Conservation (phyloP, 495 filamentous ascomycete genomes). For the Chaetomium fimeti region DNA sequence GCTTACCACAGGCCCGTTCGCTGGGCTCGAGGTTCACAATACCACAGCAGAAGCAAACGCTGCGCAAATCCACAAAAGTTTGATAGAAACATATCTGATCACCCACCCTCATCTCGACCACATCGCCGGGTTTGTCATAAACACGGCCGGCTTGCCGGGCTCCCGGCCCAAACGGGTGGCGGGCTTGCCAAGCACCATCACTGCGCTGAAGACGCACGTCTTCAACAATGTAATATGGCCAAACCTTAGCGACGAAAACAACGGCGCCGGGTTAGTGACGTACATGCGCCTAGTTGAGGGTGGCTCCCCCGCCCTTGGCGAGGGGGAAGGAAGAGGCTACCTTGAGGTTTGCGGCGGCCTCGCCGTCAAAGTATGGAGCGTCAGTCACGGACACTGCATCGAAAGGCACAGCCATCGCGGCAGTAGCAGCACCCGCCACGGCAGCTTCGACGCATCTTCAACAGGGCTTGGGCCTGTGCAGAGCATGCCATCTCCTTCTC, state of each 20-base stretch:
- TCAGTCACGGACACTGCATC: constrained; percentile 87
- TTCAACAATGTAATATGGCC: constrained; percentile 99
- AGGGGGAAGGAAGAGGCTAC: constrained; percentile 74
- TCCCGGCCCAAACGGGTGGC: constrained; percentile 76
- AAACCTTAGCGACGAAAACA: constrained; percentile 93
- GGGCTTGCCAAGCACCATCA: constrained; percentile 78
- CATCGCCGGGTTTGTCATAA: constrained; percentile 85
- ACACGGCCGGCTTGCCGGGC: constrained; percentile 78
- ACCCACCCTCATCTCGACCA: constrained; percentile 96
- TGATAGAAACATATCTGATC: constrained; percentile 84
- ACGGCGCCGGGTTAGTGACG: constrained; percentile 85
- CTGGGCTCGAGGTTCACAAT: constrained; percentile 65
- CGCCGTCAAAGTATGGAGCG: constrained; percentile 68
- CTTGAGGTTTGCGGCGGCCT: constrained; percentile 81
- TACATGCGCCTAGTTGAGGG: constrained; percentile 86
- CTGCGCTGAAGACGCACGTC: constrained; percentile 85
- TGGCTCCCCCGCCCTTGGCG: constrained; percentile 76
- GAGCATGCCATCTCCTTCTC: constrained; percentile 21
- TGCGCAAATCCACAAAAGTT: constrained; percentile 66
- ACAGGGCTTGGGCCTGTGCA: constrained; percentile 9
- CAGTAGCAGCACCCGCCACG: constrained; percentile 40
- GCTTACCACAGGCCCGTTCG: constrained; percentile 62
- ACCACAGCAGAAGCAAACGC: constrained; percentile 70
- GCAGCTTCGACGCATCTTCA: constrained; percentile 38
- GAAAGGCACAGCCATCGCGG: constrained; percentile 65